Evolutionary conservation across 1,284 basidiomycete species (phyloP), one percentile per base, ranked within the genome.

Genomic region (Amylostereum chailletii): DNA sequence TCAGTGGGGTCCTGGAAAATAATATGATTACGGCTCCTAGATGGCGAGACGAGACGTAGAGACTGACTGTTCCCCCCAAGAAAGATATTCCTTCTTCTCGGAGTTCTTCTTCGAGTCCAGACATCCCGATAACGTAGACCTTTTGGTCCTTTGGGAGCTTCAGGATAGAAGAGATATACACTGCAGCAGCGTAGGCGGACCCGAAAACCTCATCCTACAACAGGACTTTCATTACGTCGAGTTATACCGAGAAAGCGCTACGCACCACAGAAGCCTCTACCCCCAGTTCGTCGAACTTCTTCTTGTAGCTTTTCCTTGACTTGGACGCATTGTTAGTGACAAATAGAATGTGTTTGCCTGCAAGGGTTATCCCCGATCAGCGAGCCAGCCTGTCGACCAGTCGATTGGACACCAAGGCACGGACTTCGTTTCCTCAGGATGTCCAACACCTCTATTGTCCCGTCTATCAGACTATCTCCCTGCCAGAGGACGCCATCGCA

Each of bases 281-380:
- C 34, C 91, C 93, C 50, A 98, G 77, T 58, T 83, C 75, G 64
- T 95, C 88, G 62, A 99, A 97, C 65, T 94, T 96, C 47, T 76
- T 75, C 71, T 92, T 92, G 75, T 94, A 94, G 61, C 74, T 84
- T 64, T 72, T 79, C 47, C 95, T 74, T 8, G 91, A 94, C 70
- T 95, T 94, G 45, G 86, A 93, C n/a, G 95, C 95, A 64, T 98
- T 99, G 71, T 98, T 98, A 32, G 94, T 97, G 37, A 98, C 94
- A 64, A 98, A 99, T 38, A 98, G 72, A 46, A 99, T 72, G 52
- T 81, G 79, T 74, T 98, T 99, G 48, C 86, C 90, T 85, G 43
- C 45, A 46, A 47, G 50, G 42, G 41, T 34, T 42, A 50, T 33
- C 4, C 2, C 6, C 30, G 36, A 43, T 37, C 45, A 42, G 41